phyloP scores from a whole-genome alignment of 257 asterid species.

The Forsythia suspensa region DNA sequence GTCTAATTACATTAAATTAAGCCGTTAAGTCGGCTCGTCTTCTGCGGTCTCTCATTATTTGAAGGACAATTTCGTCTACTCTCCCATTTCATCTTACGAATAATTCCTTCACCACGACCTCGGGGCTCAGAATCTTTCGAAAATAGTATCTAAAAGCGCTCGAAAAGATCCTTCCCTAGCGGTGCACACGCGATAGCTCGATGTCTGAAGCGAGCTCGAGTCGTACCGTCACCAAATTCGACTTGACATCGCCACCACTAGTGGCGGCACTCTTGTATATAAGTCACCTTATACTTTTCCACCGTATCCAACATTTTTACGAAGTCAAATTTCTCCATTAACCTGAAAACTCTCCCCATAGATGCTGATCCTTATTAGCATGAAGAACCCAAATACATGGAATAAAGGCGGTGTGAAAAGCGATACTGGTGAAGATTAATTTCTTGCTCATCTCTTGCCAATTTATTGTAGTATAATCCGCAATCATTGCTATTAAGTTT shows the following conservation, averaged over 20 bases:
- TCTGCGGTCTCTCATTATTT: no score
- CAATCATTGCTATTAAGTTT: slow-evolving; percentile 53
- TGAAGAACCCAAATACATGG: no score
- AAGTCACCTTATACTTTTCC: slow-evolving; percentile 59
- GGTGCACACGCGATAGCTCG: slow-evolving; percentile 94
- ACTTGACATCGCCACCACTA: slow-evolving; percentile 83
- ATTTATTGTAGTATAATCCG: slow-evolving; percentile 40
- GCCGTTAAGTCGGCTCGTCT: no score
- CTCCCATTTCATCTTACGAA: no score
- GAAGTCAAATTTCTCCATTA: slow-evolving; percentile 74
- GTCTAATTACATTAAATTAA: no score
- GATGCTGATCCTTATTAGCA: no score
- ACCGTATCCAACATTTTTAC: slow-evolving; percentile 67
- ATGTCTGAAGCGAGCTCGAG: slow-evolving; percentile 53
- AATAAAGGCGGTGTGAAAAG: no score
- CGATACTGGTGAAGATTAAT: no score
- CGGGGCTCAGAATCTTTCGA: no score
- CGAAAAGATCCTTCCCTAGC: slow-evolving; percentile 75
- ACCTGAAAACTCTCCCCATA: no score
- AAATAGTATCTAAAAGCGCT: slow-evolving; percentile 10
- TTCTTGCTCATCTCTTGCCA: neutral
- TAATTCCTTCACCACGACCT: no score
- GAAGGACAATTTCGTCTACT: no score
- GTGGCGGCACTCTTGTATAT: slow-evolving; percentile 83
- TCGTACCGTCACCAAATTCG: slow-evolving; percentile 66